Evolutionary conservation across 352 stramenopile genomes (phyloP).

Genomic region (Pythium rhizo-oryzae): DNA sequence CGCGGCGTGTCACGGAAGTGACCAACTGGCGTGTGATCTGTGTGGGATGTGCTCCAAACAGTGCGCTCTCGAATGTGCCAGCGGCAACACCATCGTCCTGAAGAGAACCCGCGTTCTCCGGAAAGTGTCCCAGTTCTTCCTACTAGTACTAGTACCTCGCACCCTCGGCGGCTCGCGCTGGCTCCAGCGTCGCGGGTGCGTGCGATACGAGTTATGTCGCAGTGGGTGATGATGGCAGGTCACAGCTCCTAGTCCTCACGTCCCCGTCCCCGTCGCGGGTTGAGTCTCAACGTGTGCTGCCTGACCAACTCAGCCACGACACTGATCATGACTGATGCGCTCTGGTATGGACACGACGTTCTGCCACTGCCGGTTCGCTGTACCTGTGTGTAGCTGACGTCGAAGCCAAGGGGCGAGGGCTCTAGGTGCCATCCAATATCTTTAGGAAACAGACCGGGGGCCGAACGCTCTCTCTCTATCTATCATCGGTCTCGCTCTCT

Average conservation of each 20-base stretch:
- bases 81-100: no score
- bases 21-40: slow-evolving; percentile 22
- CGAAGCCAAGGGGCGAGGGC: no score
- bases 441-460: background rate
- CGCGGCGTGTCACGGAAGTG: slow-evolving; percentile 22
- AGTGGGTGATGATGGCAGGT: background rate
- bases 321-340: background rate
- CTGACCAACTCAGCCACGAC: background rate
- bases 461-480: background rate
- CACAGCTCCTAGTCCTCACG: background rate
- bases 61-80: background rate
- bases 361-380: background rate
- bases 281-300: background rate
- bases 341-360: background rate
- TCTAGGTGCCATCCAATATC: no score
- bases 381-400: no score
- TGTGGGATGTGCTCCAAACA: slow-evolving; percentile 11
- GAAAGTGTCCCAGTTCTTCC: no score
- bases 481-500: background rate
- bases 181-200: no score
- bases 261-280: background rate
- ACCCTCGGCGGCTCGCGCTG: no score
- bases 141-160: no score
- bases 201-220: no score
- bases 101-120: no score